Evolutionary conservation across 371 early-diverging fungal genomes (phyloP).

Genomic region (Mucor racemosus): DNA sequence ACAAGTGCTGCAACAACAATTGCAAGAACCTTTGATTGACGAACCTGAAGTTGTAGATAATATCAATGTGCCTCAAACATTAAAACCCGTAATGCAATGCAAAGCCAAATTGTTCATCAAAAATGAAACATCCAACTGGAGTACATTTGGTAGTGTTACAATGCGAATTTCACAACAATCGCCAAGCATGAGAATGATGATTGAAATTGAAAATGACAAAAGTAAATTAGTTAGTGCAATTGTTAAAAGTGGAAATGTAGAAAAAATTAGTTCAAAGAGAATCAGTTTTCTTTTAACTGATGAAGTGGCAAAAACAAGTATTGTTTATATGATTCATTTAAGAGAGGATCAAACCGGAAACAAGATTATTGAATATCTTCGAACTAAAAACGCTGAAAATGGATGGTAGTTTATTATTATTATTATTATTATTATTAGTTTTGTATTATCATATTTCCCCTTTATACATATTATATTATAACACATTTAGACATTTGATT

Average conservation of each 20-base stretch:
- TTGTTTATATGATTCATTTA: slow-evolving; percentile 54
- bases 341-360: slow-evolving; percentile 47
- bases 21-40: slow-evolving; percentile 5
- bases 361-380: slow-evolving; percentile 47
- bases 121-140: slow-evolving; percentile 52
- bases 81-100: slow-evolving; percentile 48
- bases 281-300: slow-evolving; percentile 43
- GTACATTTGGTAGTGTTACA: slow-evolving; percentile 38
- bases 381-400: slow-evolving; percentile 41
- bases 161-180: slow-evolving; percentile 47
- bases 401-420: slow-evolving; percentile 36
- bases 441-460: not conserved
- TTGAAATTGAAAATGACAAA: slow-evolving; percentile 54
- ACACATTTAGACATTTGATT: not conserved
- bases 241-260: slow-evolving; percentile 50
- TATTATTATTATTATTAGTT: not conserved
- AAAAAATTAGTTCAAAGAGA: slow-evolving; percentile 39
- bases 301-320: slow-evolving; percentile 36
- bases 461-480: not conserved
- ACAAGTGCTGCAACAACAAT: not conserved
- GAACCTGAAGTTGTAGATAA: slow-evolving; percentile 29
- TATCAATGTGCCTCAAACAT: slow-evolving; percentile 46
- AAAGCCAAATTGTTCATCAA: slow-evolving; percentile 47
- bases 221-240: slow-evolving; percentile 43
- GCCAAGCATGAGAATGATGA: slow-evolving; percentile 48